Base-by-base conservation (phyloP, 2,329 filamentous ascomycete genomes). In the Peltaster fructicola region DNA sequence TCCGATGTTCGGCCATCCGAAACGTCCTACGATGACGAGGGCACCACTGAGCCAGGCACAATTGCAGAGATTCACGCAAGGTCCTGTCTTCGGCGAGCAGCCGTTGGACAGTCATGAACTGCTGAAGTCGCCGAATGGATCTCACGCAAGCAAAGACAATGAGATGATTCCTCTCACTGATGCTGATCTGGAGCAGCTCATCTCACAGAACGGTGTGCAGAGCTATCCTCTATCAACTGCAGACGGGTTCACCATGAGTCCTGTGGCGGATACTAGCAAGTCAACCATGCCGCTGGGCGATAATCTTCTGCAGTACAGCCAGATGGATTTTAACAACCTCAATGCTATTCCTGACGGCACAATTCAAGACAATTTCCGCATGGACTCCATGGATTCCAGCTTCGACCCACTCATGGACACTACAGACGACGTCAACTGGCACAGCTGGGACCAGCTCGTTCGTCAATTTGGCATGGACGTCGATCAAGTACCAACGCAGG, bases 361-460 rank as follows among this genome's bases (percentile, higher is more conserved):
- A n/a, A n/a, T n/a, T n/a, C n/a, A n/a, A n/a, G n/a, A n/a, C n/a
- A n/a, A n/a, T n/a, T n/a, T 35, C 14, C 38, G 35, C 22, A 34
- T 40, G 22, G 32, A 41, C 16, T 37, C 39, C 2, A 33, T 47
- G 9, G 41, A 45, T 11, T 35, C 37, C 2, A 26, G 31, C 8
- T 30, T 39, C 30, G 18, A 32, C 34, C 11, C 35, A 22, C 30
- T 45, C 9, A 43, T 54, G 33, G 53, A 54, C 12, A 47, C 48
- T 5, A 47, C 44, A 1, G 47, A 42, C 8, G 52, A 47, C 16
- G 28, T 61, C 33, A 52, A 61, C 24, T 62, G 58, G 58, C 47
- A 56, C 19, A 51, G 46, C 17, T 61, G 56, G 53, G 57, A 61
- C 21, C 53, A 59, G 33, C 44, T 62, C 29, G 56, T 61, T 3